Evolutionary conservation across 495 filamentous ascomycete species (phyloP).

Genomic region (Aspergillus conjunctus): DNA sequence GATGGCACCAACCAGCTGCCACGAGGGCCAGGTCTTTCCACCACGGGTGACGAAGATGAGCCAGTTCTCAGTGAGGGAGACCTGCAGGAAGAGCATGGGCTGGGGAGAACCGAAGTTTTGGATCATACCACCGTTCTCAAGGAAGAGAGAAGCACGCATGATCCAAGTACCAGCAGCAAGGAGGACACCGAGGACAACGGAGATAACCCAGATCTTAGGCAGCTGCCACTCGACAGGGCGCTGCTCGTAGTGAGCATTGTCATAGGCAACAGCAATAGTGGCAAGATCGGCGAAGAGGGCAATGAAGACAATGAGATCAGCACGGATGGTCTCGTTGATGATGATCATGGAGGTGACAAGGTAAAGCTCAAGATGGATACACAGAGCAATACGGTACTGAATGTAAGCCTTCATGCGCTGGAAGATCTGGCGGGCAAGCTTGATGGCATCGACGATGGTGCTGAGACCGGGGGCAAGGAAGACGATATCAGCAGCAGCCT

Average conservation of each 20-base stretch:
- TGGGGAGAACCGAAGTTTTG: slow-evolving; percentile 72
- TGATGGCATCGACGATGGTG: slow-evolving; percentile 77
- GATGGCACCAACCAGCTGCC: slow-evolving; percentile 73
- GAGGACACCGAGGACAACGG: slow-evolving; percentile 63
- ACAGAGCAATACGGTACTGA: slow-evolving; percentile 78
- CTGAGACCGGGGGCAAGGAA: slow-evolving; percentile 77
- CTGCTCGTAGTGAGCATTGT: slow-evolving; percentile 72
- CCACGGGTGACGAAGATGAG: slow-evolving; percentile 79
- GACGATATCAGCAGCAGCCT: slow-evolving; percentile 77
- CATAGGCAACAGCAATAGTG: slow-evolving; percentile 75
- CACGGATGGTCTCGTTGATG: slow-evolving; percentile 69
- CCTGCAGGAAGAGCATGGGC: slow-evolving; percentile 73
- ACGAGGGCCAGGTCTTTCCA: slow-evolving; percentile 69
- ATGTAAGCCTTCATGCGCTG: slow-evolving; percentile 83
- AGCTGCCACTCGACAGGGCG: slow-evolving; percentile 77
- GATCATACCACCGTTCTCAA: slow-evolving; percentile 69
- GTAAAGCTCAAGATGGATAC: slow-evolving; percentile 76
- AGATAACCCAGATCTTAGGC: slow-evolving; percentile 78
- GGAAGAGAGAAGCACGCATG: slow-evolving; percentile 65
- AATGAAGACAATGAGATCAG: slow-evolving; percentile 73
- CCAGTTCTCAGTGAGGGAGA: slow-evolving; percentile 77
- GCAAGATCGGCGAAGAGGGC: slow-evolving; percentile 77
- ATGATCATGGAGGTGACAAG: slow-evolving; percentile 78
- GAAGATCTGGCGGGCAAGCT: slow-evolving; percentile 78
- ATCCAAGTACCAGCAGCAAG: slow-evolving; percentile 71